phyloP scores from a whole-genome alignment of 2,329 filamentous ascomycete species.

The Ceratocystis cubensis region DNA sequence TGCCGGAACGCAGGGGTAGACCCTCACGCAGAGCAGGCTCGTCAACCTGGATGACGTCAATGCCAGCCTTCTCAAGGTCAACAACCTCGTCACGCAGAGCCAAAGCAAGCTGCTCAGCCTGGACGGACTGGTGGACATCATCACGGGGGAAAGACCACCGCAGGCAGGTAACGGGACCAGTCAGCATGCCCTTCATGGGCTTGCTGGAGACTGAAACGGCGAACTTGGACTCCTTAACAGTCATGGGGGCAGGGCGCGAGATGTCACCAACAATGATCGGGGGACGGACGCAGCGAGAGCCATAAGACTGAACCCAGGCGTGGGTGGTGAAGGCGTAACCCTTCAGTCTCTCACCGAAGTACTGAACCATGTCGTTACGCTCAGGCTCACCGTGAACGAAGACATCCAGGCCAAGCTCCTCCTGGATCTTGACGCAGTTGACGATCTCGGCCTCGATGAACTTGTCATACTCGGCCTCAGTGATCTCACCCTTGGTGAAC shows the following conservation, averaged over 20 bases:
- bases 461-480: slow-evolving; percentile 81
- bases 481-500: slow-evolving; percentile 98
- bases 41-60: slow-evolving; percentile 97
- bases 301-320: slow-evolving; percentile 97
- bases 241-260: slow-evolving; percentile 93
- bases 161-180: slow-evolving; percentile 95
- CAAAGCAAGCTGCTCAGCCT: slow-evolving; percentile 96
- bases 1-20: slow-evolving; percentile 86
- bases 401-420: slow-evolving; percentile 94
- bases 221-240: slow-evolving; percentile 99
- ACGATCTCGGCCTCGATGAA: slow-evolving; percentile 99
- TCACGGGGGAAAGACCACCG: slow-evolving; percentile 99
- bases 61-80: slow-evolving; percentile 91
- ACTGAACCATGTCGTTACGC: slow-evolving; percentile 99
- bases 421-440: slow-evolving; percentile 89
- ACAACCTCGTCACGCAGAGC: slow-evolving; percentile 97
- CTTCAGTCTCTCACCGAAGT: slow-evolving; percentile 94
- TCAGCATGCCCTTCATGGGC: slow-evolving; percentile 99
- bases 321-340: slow-evolving; percentile 98
- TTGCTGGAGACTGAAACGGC: slow-evolving; percentile 91
- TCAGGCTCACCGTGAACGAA: slow-evolving; percentile 98
- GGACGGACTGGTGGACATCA: slow-evolving; percentile 96
- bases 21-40: slow-evolving; percentile 98
- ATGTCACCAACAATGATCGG: slow-evolving; percentile 98
- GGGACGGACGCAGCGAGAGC: slow-evolving; percentile 93